phyloP scores from a whole-genome alignment of 2,329 filamentous ascomycete genomes.

The Pyrenophora tritici-repentis region DNA sequence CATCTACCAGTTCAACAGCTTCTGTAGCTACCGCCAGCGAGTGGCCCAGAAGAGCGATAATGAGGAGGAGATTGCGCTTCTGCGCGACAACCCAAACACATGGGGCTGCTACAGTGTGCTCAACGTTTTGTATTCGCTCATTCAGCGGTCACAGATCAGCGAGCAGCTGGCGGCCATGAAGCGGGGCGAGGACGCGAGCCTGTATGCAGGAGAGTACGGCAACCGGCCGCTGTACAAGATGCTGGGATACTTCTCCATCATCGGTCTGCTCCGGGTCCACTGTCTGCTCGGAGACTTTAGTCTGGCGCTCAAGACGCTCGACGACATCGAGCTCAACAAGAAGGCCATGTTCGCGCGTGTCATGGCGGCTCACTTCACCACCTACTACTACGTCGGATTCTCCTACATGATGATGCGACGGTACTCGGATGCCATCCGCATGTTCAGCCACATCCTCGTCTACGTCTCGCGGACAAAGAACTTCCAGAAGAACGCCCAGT shows the following conservation, averaged over 20 bases:
- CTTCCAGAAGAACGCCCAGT: constrained; percentile 99
- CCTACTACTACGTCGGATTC: constrained; percentile 99
- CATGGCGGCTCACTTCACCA: constrained; percentile 99
- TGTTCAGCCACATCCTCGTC: constrained; percentile 99
- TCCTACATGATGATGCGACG: constrained; percentile 99
- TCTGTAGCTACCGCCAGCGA: constrained; percentile 94
- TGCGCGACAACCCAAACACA: constrained; percentile 96
- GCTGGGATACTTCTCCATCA: constrained; percentile 99
- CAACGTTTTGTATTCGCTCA: constrained; percentile 98
- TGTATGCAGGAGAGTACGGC: constrained; percentile 93
- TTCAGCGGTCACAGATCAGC: constrained; percentile 96
- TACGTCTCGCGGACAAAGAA: constrained; percentile 99
- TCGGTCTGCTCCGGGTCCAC: constrained; percentile 94
- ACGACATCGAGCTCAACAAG: constrained; percentile 99
- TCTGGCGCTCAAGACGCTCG: constrained; percentile 95
- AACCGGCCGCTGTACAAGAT: constrained; percentile 94
- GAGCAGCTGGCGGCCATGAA: constrained; percentile 96
- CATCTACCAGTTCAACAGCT: constrained; percentile 99
- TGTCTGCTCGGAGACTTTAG: constrained; percentile 97
- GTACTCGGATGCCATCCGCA: constrained; percentile 98
- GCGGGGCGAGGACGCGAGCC: constrained; percentile 84
- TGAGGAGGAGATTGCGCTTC: constrained; percentile 87
- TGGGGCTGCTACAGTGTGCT: constrained; percentile 99
- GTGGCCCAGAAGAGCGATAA: constrained; percentile 82
- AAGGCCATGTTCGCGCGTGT: constrained; percentile 99